phyloP scores from a whole-genome alignment of 179 eudicot species.

The Patellifolia procumbens region DNA sequence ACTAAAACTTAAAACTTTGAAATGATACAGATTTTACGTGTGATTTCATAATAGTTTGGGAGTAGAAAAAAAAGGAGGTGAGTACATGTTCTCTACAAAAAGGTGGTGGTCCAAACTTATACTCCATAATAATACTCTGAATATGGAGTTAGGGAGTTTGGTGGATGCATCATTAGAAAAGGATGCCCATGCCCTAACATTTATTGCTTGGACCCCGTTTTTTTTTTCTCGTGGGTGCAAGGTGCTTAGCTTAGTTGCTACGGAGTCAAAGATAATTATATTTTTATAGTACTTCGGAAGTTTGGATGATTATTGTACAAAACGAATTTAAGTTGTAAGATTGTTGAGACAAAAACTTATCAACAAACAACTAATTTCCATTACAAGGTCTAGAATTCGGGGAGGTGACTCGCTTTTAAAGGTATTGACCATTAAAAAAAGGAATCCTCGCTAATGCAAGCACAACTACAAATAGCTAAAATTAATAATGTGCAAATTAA shows the following conservation, averaged over 20 bases:
- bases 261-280: background rate
- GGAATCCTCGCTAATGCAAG: too few species aligned
- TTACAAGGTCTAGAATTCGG: too few species aligned
- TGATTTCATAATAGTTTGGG: constrained; percentile 7
- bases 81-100: constrained; percentile 15
- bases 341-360: too few species aligned
- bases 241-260: background rate
- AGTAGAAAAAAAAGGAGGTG: background rate
- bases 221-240: background rate
- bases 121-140: background rate
- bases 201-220: constrained; percentile 8
- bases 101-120: constrained; percentile 30
- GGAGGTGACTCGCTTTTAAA: too few species aligned
- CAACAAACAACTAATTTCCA: too few species aligned
- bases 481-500: too few species aligned
- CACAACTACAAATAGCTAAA: too few species aligned
- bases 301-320: too few species aligned
- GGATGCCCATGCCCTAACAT: constrained; percentile 29
- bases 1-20: background rate
- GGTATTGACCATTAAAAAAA: too few species aligned
- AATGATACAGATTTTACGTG: constrained; percentile 1
- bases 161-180: constrained; percentile 30
- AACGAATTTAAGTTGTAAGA: too few species aligned
- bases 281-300: too few species aligned
- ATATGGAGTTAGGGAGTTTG: constrained; percentile 9